Percentiles rank a stretch among this genome's conserved stretches.
phyloP scores from a whole-genome alignment of 805 yeast genomes.

The Nakazawaea populi region DNA sequence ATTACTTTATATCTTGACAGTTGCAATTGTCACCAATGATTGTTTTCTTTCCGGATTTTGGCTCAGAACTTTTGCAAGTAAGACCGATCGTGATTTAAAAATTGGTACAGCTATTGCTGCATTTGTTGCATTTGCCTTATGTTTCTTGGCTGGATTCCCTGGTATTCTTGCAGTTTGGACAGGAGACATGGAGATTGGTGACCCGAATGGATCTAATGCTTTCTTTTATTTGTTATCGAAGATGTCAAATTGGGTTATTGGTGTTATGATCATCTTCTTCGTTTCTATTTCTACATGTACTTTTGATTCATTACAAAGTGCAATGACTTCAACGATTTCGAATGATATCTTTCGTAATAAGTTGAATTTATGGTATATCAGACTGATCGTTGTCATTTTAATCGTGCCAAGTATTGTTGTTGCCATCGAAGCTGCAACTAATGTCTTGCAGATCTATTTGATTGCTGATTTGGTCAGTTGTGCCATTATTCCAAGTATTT shows the following conservation, averaged over 20 bases:
- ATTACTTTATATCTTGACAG: slow-evolving; percentile 72
- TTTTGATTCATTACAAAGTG: slow-evolving; percentile 84
- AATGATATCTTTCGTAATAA: slow-evolving; percentile 87
- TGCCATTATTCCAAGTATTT: slow-evolving; percentile 76
- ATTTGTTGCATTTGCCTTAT: slow-evolving; percentile 53
- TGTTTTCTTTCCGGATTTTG: slow-evolving; percentile 90
- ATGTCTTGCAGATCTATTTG: slow-evolving; percentile 79
- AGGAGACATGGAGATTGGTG: slow-evolving; percentile 50
- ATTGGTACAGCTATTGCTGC: slow-evolving; percentile 77
- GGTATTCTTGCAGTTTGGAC: slow-evolving; percentile 93
- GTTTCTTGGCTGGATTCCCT: slow-evolving; percentile 71
- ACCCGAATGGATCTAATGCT: slow-evolving; percentile 57
- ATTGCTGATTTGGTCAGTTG: slow-evolving; percentile 89
- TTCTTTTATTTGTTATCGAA: slow-evolving; percentile 64
- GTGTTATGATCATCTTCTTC: slow-evolving; percentile 71
- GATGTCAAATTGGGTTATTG: slow-evolving; percentile 84
- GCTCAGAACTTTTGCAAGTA: slow-evolving; percentile 90
- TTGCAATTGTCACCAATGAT: slow-evolving; percentile 87
- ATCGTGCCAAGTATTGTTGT: slow-evolving; percentile 87
- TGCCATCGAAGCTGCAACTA: slow-evolving; percentile 75
- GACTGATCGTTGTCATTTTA: slow-evolving; percentile 64
- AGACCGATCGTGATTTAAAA: slow-evolving; percentile 64
- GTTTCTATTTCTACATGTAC: slow-evolving; percentile 80
- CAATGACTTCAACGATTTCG: slow-evolving; percentile 81
- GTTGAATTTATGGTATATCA: slow-evolving; percentile 56